These are phyloP conservation scores for Lipomyces yamadae DNA, from an alignment of 805 yeast species.

Conservation along the genomic window DNA sequence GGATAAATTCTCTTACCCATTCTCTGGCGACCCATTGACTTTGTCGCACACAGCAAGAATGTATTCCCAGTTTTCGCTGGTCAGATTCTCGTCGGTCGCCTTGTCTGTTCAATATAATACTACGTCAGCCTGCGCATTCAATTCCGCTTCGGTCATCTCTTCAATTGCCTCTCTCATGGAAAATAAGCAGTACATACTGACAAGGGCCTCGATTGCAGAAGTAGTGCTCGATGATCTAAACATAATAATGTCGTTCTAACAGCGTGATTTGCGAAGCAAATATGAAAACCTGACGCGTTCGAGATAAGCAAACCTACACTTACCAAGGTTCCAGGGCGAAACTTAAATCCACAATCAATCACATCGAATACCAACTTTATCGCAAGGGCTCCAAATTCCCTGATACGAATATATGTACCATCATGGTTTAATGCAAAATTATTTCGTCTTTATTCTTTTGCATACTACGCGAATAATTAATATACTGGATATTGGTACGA, in stretches of 20 bases:
- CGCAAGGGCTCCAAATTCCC: too few relatives aligned
- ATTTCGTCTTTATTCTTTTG: too few relatives aligned
- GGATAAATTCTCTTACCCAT: slow-evolving; percentile 43
- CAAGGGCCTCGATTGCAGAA: slow-evolving; percentile 2
- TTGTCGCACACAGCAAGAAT: slow-evolving; percentile 69
- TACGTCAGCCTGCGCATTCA: neutral
- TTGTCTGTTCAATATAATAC: slow-evolving; percentile 40
- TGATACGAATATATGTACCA: too few relatives aligned
- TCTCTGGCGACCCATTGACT: slow-evolving; percentile 65
- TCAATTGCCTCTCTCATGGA: neutral
- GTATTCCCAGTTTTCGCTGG: slow-evolving; percentile 70
- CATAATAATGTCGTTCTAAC: slow-evolving; percentile 11
- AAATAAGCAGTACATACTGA: slow-evolving; percentile 1
- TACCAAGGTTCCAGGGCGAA: too few relatives aligned
- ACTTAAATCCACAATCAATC: too few relatives aligned
- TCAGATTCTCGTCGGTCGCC: slow-evolving; percentile 68
- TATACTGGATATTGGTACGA: too few relatives aligned
- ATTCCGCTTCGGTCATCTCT: neutral
- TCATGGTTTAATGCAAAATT: too few relatives aligned
- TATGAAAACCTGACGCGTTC: too few relatives aligned
- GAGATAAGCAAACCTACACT: too few relatives aligned
- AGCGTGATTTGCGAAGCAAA: neutral
- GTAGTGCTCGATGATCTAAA: slow-evolving; percentile 22
- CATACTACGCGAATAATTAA: too few relatives aligned
- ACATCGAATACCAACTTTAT: too few relatives aligned